Percentiles rank a stretch among this genome's conserved stretches.
Conservation (phyloP, 2,329 filamentous ascomycete genomes). For the Phyllosticta ampelicida region DNA sequence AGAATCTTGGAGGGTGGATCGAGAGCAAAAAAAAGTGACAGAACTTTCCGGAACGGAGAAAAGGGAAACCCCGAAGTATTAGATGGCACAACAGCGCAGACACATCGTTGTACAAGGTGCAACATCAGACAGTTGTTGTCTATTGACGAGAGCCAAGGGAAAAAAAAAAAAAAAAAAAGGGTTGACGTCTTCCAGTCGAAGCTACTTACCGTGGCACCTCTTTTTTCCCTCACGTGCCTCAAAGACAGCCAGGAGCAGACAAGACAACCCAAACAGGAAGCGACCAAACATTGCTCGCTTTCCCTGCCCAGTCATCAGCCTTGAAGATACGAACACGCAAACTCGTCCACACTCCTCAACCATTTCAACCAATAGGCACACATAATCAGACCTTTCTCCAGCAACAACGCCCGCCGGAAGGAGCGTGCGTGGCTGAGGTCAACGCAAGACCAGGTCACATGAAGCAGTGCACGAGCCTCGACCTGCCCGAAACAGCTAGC, state of each 20-base stretch:
- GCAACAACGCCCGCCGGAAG: background rate
- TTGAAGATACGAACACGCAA: background rate
- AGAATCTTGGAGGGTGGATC: no score
- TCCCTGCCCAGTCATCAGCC: background rate
- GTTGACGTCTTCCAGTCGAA: background rate
- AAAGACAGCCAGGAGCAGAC: no score
- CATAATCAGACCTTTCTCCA: background rate
- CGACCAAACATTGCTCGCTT: no score
- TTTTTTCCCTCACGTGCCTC: no score
- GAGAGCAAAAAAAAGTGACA: no score
- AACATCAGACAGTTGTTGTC: no score
- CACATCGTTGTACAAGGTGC: no score
- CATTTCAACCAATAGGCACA: background rate
- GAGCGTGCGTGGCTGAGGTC: background rate
- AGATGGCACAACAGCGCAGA: no score
- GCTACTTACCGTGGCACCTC: no score
- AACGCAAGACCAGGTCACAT: background rate
- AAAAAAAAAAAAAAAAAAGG: background rate
- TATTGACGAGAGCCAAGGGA: background rate
- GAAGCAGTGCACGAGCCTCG: background rate
- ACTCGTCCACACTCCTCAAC: background rate
- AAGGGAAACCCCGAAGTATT: no score
- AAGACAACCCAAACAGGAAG: no score
- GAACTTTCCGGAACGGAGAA: no score
- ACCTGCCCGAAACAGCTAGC: background rate